These are phyloP conservation scores for Ascomycota sp. DNA, from an alignment of 2,329 filamentous ascomycete genomes.

Conservation along the genomic window DNA sequence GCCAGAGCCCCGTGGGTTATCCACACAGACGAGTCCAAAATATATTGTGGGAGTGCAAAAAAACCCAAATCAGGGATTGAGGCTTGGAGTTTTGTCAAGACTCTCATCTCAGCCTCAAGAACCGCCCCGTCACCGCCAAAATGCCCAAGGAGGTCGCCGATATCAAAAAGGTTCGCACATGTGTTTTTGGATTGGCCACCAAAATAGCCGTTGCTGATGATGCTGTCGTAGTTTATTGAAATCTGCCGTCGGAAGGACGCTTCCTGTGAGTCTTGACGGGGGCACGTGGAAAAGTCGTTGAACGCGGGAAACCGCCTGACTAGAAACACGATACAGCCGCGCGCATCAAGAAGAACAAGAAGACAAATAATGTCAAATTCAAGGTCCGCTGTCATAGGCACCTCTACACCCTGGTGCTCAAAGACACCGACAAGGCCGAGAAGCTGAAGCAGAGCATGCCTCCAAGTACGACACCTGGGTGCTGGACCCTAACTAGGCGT, in stretches of 20 bases:
- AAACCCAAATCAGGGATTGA: too few species aligned
- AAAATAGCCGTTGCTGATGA: too few species aligned
- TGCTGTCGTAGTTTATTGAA: constrained; percentile 71
- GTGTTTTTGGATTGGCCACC: too few species aligned
- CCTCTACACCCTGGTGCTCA: constrained; percentile 95
- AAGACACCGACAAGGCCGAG: constrained; percentile 98
- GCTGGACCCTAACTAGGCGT: too few species aligned
- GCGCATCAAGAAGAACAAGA: constrained; percentile 90
- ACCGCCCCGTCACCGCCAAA: constrained; percentile 41
- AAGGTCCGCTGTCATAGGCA: constrained; percentile 97
- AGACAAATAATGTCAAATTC: constrained; percentile 93
- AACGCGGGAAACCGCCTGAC: constrained; percentile 9
- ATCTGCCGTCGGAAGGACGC: constrained; percentile 99
- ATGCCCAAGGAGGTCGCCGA: constrained; percentile 98
- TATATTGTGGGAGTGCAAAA: too few species aligned
- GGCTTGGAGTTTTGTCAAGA: too few species aligned
- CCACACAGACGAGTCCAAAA: too few species aligned
- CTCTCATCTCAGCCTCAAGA: neutral
- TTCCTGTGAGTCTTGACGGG: constrained; percentile 55
- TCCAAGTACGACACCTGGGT: constrained; percentile 58
- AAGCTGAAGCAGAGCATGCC: constrained; percentile 99
- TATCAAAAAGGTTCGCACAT: constrained; percentile 74
- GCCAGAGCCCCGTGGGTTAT: too few species aligned
- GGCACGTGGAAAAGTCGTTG: too few species aligned
- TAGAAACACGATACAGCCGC: constrained; percentile 34